These are phyloP conservation scores for Cicer bijugum DNA, from an alignment of 306 rosid genomes.

Conservation along the genomic window DNA sequence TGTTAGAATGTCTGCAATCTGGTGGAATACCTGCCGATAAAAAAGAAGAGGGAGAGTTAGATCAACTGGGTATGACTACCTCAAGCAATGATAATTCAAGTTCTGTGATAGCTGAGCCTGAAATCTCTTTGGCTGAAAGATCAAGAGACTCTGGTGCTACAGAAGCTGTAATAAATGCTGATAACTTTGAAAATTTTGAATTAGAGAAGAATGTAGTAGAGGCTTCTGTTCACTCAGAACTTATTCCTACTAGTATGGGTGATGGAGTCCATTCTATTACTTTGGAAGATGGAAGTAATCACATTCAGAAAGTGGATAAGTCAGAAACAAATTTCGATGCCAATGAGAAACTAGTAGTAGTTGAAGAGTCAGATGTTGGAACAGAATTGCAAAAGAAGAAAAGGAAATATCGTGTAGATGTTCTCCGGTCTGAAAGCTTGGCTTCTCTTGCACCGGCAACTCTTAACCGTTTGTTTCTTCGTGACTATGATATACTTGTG, in stretches of 20 bases:
- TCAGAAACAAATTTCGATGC: constrained; percentile 45
- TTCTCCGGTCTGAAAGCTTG: constrained; percentile 96
- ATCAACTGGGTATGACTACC: constrained; percentile 49
- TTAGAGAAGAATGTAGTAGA: constrained; percentile 48
- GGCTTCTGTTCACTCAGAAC: constrained; percentile 53
- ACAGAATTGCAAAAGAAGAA: constrained; percentile 58
- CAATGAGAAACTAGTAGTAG: constrained; percentile 52
- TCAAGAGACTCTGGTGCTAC: constrained; percentile 44
- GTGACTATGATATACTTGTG: constrained; percentile 91
- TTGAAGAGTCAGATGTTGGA: constrained; percentile 63
- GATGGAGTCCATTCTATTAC: constrained; percentile 52
- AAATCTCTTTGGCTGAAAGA: constrained; percentile 50
- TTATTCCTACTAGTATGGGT: constrained; percentile 45
- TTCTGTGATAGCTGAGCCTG: constrained; percentile 50
- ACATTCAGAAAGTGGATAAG: constrained; percentile 48
- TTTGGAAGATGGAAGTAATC: constrained; percentile 50
- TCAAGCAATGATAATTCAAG: constrained; percentile 55
- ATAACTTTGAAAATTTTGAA: constrained; percentile 47
- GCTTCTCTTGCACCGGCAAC: constrained; percentile 91
- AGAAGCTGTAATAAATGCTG: constrained; percentile 46
- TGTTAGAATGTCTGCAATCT: constrained; percentile 82
- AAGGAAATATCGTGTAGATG: constrained; percentile 82
- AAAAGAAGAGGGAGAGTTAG: constrained; percentile 53
- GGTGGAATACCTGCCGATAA: constrained; percentile 68
- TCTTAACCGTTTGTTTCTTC: constrained; percentile 79